Evolutionary conservation across 352 stramenopile species (phyloP), one percentile per base, ranked within the genome.

Genomic region (Elongisporangium senticosum): DNA sequence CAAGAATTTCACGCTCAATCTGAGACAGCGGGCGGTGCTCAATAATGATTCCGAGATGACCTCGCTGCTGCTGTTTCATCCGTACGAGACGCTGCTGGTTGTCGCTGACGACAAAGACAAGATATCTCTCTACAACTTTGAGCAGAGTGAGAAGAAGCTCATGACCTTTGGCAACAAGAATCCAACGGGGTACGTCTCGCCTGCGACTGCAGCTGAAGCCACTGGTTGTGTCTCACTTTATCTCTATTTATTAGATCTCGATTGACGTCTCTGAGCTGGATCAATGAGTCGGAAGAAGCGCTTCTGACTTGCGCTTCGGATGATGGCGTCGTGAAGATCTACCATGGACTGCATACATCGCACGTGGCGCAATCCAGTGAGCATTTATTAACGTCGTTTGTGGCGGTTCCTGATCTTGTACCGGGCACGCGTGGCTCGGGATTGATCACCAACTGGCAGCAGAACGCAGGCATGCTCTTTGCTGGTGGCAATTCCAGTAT

Each of bases 401-500:
- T 94, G 28, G 96, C 91, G 7, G 86, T 97, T 39, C 92, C 93
- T 10, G 93, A 98, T 72, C 76, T 99, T 56, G 74, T 94, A 28
- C 76, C 89, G 5, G 91, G 87, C 19, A 95, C 85, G 10, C 88
- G 92, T 37, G 90, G 87, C 55, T 98, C 91, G 47, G 96, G 96
- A 8, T 79, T 99, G 7, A 85, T 99, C 22, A 96, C 97, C 54
- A 96, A 98, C 56, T 99, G 96, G 95, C 93, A 98, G 66, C 91
- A 98, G 63, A 75, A 79, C 40, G 77, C 77, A 20, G 95, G 94
- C 0, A 76, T 90, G 61, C 75, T 99, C 19, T 93, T 96, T 67
- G 83, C 91, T 33, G 96, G 92, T 48, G 97, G 97, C 10, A 98
- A 98, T 68, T 97, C 87, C 5, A 86, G 82, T 21, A 61, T 84